Percentiles rank a stretch among this genome's conserved stretches.
Evolutionary conservation across 805 yeast genomes (phyloP).

Genomic region (Cyberlindnera veronae): DNA sequence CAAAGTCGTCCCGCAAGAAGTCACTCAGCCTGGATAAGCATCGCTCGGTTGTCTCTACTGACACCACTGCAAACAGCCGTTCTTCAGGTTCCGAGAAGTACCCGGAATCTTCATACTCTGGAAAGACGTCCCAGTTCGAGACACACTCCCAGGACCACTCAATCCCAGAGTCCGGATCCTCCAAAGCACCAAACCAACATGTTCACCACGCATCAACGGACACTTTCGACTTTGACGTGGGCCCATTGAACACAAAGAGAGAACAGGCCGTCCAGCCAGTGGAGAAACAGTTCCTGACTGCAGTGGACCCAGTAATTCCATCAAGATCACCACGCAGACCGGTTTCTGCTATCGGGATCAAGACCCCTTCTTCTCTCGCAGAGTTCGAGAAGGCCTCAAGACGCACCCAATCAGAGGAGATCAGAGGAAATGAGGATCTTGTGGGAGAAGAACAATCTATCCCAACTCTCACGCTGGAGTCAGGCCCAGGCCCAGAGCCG

Average conservation of each 20-base stretch:
- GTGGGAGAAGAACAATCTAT: conserved; percentile 2
- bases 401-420: conserved; percentile 15
- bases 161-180: conserved; percentile 7
- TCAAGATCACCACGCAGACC: conserved; percentile 30
- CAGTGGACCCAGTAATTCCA: conserved; percentile 23
- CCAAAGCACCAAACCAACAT: too few species aligned
- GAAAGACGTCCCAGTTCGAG: conserved; percentile 10
- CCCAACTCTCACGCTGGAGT: not conserved
- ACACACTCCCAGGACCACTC: not conserved
- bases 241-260: conserved; percentile 21
- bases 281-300: conserved; percentile 15
- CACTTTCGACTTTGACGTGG: conserved; percentile 23
- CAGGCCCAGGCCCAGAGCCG: not conserved
- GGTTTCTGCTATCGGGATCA: conserved; percentile 13
- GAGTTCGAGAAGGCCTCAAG: conserved; percentile 3
- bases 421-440: conserved; percentile 11
- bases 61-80: conserved; percentile 4
- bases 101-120: conserved; percentile 13
- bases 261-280: conserved; percentile 4
- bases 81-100: conserved; percentile 13
- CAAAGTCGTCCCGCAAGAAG: conserved; percentile 8
- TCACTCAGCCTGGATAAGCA: conserved; percentile 7
- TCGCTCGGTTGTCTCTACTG: conserved; percentile 2
- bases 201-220: conserved; percentile 13
- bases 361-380: not conserved